Percentiles rank a stretch among this genome's conserved stretches.
Conservation (phyloP, 1,139 yeast genomes). For the Candida buenavistaensis region DNA sequence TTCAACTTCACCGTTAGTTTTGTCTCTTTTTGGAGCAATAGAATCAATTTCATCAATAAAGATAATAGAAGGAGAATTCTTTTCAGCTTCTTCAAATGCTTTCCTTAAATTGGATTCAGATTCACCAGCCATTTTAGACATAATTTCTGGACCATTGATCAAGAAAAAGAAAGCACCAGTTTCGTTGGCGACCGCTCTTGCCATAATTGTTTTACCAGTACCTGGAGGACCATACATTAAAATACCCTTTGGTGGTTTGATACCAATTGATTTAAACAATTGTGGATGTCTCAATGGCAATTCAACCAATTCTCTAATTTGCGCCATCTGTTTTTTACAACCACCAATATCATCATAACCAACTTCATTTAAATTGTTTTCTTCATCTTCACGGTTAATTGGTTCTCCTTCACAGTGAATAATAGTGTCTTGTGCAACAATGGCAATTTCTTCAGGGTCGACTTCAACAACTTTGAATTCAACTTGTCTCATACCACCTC, state of each 20-base stretch:
- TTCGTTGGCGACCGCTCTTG: conserved; percentile 98
- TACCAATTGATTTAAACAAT: conserved; percentile 93
- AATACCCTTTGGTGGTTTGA: conserved; percentile 96
- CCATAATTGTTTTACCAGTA: conserved; percentile 99
- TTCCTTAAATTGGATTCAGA: conserved; percentile 95
- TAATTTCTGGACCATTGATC: conserved; percentile 99
- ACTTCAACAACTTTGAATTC: conserved; percentile 98
- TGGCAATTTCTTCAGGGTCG: conserved; percentile 96
- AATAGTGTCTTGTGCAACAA: conserved; percentile 97
- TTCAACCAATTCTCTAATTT: conserved; percentile 95
- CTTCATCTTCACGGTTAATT: conserved; percentile 98
- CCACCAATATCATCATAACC: conserved; percentile 99
- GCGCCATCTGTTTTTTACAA: conserved; percentile 98
- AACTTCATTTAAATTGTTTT: conserved; percentile 90
- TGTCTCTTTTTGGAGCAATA: conserved; percentile 99
- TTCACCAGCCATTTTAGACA: conserved; percentile 99
- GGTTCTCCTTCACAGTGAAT: conserved; percentile 99
- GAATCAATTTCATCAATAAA: conserved; percentile 99
- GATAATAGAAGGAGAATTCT: conserved; percentile 95
- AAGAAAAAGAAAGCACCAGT: conserved; percentile 98
- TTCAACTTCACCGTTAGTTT: conserved; percentile 97
- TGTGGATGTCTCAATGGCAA: conserved; percentile 97
- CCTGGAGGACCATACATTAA: conserved; percentile 99
- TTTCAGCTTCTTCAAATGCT: conserved; percentile 99
- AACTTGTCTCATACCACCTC: conserved; percentile 99